Evolutionary conservation across 225 moss, liverwort and hornwort species (phyloP).

Genomic region (Asterella californica): DNA sequence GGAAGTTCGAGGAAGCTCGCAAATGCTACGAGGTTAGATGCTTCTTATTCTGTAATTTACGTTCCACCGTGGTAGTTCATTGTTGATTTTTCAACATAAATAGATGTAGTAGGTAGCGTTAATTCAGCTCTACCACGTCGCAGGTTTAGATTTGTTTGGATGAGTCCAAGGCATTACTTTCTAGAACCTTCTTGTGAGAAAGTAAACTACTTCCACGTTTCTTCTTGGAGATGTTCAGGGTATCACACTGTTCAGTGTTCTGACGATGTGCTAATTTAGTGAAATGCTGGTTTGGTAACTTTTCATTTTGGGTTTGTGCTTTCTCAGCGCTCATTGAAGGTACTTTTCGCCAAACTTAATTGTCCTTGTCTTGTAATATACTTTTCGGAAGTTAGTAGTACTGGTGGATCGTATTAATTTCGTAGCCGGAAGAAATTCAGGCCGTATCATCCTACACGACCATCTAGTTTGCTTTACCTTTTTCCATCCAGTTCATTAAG

Average conservation of each 20-base stretch:
- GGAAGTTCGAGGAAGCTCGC: constrained; percentile 73
- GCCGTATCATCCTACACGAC: not conserved
- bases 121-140: not conserved
- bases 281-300: constrained; percentile 56
- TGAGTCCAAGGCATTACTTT: too few relatives aligned
- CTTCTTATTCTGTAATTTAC: not conserved
- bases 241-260: not conserved
- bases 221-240: constrained; percentile 14
- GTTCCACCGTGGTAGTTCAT: not conserved
- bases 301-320: constrained; percentile 24
- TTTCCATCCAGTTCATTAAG: not conserved
- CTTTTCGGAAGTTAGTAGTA: not conserved
- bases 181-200: not conserved
- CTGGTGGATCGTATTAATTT: not conserved
- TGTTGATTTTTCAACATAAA: not conserved
- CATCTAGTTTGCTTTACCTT: not conserved
- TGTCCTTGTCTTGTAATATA: not conserved
- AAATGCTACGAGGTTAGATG: constrained; percentile 69
- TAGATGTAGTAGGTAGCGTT: not conserved
- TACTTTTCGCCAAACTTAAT: constrained; percentile 22
- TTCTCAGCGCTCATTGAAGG: constrained; percentile 78
- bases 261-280: constrained; percentile 22
- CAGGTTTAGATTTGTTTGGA: not conserved
- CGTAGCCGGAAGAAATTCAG: not conserved
- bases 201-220: not conserved